These are phyloP conservation scores for Platismatia glauca DNA, from an alignment of 495 filamentous ascomycete genomes.

Conservation along the genomic window DNA sequence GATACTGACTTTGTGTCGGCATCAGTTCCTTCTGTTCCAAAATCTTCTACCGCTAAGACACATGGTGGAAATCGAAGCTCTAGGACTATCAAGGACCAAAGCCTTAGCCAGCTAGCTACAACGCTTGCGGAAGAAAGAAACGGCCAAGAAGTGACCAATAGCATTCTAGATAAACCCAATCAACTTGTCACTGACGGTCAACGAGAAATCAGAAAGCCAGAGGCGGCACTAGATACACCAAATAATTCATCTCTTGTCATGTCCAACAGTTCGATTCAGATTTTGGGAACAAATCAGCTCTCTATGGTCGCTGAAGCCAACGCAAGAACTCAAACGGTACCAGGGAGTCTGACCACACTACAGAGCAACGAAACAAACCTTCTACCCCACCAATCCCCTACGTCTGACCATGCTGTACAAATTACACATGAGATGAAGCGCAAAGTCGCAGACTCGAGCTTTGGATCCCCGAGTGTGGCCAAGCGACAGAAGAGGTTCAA, in stretches of 20 bases:
- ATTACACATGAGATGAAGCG: not conserved
- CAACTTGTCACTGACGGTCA: not conserved
- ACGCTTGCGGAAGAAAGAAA: not conserved
- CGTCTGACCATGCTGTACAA: not conserved
- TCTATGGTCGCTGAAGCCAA: not conserved
- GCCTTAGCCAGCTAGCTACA: not conserved
- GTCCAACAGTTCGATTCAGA: not conserved
- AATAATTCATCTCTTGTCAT: not conserved
- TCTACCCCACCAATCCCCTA: not conserved
- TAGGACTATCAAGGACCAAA: not conserved
- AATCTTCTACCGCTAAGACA: not conserved
- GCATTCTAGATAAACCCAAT: not conserved
- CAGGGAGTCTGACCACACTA: not conserved
- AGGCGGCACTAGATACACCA: not conserved
- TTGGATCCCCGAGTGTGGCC: slow-evolving; percentile 12
- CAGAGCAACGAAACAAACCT: not conserved
- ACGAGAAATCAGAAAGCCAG: not conserved
- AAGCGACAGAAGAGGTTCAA: slow-evolving; percentile 15
- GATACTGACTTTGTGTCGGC: not conserved
- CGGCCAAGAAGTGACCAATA: not conserved
- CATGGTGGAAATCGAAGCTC: not conserved
- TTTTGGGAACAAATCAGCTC: not conserved
- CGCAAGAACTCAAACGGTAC: too few relatives aligned
- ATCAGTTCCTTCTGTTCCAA: not conserved
- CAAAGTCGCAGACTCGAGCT: slow-evolving; percentile 11